A percentile compares a stretch with the other conserved stretches of the same genome.
Evolutionary conservation across 805 yeast species (phyloP).

Genomic region (Cyberlindnera amylophila): DNA sequence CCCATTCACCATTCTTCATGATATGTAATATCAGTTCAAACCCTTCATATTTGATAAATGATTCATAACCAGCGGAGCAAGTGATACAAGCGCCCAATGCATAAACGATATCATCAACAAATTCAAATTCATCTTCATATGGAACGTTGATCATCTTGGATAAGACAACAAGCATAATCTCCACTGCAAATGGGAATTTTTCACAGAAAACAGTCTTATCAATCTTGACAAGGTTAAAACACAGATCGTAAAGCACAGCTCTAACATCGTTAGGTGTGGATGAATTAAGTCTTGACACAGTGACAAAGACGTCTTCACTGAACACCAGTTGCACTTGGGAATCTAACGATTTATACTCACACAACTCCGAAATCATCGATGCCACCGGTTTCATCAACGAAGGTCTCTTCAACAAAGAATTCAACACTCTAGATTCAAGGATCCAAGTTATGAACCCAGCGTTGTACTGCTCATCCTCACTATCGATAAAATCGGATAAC

Average conservation of each 20-base stretch:
- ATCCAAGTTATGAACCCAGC: conserved; percentile 4
- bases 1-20: conserved; percentile 10
- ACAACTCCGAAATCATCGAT: conserved; percentile 6
- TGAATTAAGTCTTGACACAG: background rate
- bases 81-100: conserved; percentile 11
- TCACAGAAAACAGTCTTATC: conserved; percentile 6
- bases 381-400: background rate
- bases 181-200: conserved; percentile 9
- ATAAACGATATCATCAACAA: conserved; percentile 15
- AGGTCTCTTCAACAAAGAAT: background rate
- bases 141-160: conserved; percentile 1
- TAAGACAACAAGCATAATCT: conserved; percentile 10
- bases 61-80: conserved; percentile 7
- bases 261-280: background rate
- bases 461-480: conserved; percentile 14
- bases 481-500: conserved; percentile 18
- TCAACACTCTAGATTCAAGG: conserved; percentile 2
- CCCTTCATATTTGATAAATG: conserved; percentile 20
- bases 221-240: conserved; percentile 8
- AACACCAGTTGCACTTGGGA: background rate
- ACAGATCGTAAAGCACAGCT: background rate
- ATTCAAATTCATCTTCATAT: conserved; percentile 5
- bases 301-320: conserved; percentile 3
- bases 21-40: conserved; percentile 15
- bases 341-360: conserved; percentile 7